Base-by-base conservation (phyloP, 352 stramenopile species). In the Globisporangium ultimum region DNA sequence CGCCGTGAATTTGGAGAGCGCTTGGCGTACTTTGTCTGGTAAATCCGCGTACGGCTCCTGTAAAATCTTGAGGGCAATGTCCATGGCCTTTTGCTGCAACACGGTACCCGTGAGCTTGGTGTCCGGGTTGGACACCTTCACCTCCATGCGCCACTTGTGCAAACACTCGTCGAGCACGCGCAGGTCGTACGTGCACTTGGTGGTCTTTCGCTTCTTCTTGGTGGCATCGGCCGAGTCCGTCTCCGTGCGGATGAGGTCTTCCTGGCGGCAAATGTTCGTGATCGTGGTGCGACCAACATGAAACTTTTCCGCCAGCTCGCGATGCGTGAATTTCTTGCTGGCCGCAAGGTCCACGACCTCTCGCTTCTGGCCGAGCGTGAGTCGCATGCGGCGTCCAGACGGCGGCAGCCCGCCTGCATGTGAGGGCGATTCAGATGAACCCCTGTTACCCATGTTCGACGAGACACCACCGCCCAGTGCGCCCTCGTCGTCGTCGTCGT, bases 151-250 rank as follows among this genome's bases (percentile, higher is more conserved):
- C 85, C 82, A 92, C 74, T 94, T 94, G 71, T 94, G 83, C 55
- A 94, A 64, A 66, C 78, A 89, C 67, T 94, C 82, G 65, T 92
- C 82, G 36, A 94, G 62, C 60, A 92, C 73, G 20, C 79, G 78
- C 62, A 92, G 67, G 58, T 94, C 82, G 64, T 92, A 92, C 48
- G 80, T 83, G 68, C 82, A 92, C 60, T 89, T 90, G 58, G 85
- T 91, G 18, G 82, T 94, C 67, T 94, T 94, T 69, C 84, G 74
- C 58, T 86, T 85, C 72, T 94, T 94, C 72, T 94, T 94, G 34
- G 79, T 72, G 10, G 81, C 80, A 64, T 94, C 84, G 8, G 84
- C 84, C 46, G 84, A 92, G 71, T 94, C 82, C n/a, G 84, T 94
- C 68, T 94, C 84, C 0, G 76, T 84, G 55, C 83, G 82, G 55